Percentiles rank a stretch among this genome's conserved stretches.
phyloP scores from a whole-genome alignment of 1,284 basidiomycete species.

The Ustilago curta region DNA sequence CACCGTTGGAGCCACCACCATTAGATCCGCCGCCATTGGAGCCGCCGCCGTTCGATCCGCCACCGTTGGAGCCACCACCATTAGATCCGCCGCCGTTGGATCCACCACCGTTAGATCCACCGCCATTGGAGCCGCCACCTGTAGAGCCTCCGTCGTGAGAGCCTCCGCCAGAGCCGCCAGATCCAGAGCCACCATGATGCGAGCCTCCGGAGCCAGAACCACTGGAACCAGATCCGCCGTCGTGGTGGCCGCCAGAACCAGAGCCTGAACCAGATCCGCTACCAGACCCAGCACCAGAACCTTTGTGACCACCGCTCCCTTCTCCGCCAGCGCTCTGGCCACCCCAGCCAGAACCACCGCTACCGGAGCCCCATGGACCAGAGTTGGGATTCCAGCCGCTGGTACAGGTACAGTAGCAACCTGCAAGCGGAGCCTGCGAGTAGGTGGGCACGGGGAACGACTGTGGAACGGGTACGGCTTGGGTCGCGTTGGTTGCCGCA shows the following conservation, averaged over 20 bases:
- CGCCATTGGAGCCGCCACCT: too few species aligned
- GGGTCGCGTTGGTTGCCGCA: conserved; percentile 24
- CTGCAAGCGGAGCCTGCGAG: conserved; percentile 35
- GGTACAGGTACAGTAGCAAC: conserved; percentile 43
- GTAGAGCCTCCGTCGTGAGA: conserved; percentile 6
- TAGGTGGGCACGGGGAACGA: conserved; percentile 40
- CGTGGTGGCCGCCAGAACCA: conserved; percentile 1
- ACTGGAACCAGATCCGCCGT: conserved; percentile 12
- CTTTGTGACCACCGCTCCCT: neutral
- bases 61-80: conserved; percentile 11
- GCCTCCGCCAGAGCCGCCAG: conserved; percentile 12
- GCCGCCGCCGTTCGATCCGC: conserved; percentile 8
- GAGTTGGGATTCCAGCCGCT: conserved; percentile 15
- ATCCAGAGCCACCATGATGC: conserved; percentile 4
- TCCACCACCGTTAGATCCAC: neutral
- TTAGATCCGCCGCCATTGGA: conserved; percentile 4
- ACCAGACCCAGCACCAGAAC: conserved; percentile 10
- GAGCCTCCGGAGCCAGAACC: conserved; percentile 1
- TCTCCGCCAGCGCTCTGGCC: conserved; percentile 2
- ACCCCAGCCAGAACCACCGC: conserved; percentile 11
- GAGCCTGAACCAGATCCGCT: neutral
- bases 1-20: neutral
- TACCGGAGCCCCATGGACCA: conserved; percentile 15
- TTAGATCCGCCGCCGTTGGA: neutral
- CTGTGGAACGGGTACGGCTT: conserved; percentile 26